phyloP scores from a whole-genome alignment of 1,284 basidiomycete species.

The Psilocybe mexicana region DNA sequence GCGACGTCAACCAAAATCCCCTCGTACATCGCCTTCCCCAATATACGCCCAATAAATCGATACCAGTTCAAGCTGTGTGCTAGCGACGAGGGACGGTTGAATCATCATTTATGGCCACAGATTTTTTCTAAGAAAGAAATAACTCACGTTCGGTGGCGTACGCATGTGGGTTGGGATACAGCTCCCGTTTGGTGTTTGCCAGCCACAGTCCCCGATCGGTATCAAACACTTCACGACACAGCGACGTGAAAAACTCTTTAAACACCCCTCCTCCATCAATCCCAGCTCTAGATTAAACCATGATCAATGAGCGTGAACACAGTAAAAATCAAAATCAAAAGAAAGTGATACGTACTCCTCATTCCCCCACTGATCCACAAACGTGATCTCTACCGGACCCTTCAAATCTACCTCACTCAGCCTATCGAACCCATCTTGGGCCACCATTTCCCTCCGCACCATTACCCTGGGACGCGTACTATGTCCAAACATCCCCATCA shows the following conservation, averaged over 20 bases:
- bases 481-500: conserved; percentile 2
- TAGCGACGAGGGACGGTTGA: conserved; percentile 28
- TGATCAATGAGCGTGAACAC: background rate
- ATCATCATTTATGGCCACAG: no score
- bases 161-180: conserved; percentile 92
- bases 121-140: background rate
- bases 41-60: conserved; percentile 88
- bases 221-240: conserved; percentile 94
- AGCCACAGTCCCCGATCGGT: conserved; percentile 94
- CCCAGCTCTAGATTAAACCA: conserved; percentile 57
- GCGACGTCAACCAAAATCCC: conserved; percentile 96
- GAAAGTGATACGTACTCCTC: conserved; percentile 60
- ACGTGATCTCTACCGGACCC: conserved; percentile 81
- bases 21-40: conserved; percentile 96
- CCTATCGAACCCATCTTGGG: conserved; percentile 86
- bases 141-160: conserved; percentile 82
- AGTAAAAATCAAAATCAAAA: background rate
- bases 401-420: conserved; percentile 81
- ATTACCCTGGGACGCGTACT: conserved; percentile 47
- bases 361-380: conserved; percentile 88
- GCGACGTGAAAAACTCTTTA: conserved; percentile 94
- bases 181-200: conserved; percentile 84
- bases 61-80: conserved; percentile 92
- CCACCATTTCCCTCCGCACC: conserved; percentile 75
- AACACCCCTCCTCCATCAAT: conserved; percentile 98